Percentiles rank a stretch among this genome's conserved stretches.
phyloP scores from a whole-genome alignment of 768 basidiomycete species.

The Gymnopilus dilepis region DNA sequence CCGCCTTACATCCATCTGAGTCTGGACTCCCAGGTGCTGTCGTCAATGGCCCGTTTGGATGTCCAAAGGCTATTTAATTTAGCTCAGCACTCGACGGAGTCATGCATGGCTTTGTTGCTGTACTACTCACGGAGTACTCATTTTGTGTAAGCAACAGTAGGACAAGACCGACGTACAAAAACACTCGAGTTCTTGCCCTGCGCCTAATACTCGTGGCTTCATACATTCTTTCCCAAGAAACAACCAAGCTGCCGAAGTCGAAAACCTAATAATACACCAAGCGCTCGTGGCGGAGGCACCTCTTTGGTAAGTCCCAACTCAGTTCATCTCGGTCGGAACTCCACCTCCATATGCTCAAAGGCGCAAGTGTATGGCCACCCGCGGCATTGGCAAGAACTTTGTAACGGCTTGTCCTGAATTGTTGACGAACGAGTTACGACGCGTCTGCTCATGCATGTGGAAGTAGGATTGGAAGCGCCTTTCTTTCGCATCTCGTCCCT shows the following conservation, averaged over 20 bases:
- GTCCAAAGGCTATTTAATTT: not conserved
- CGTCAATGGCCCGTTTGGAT: not conserved
- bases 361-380: not conserved
- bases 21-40: not conserved
- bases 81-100: no score
- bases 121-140: no score
- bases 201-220: not conserved
- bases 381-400: not conserved
- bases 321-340: slow-evolving; percentile 12
- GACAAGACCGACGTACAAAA: no score
- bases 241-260: not conserved
- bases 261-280: not conserved
- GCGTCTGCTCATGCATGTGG: not conserved
- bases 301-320: slow-evolving; percentile 10
- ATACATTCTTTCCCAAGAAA: not conserved
- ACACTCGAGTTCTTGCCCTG: not conserved
- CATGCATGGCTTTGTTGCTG: no score
- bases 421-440: not conserved
- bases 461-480: not conserved
- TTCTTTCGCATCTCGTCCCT: not conserved
- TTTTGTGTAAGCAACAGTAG: no score
- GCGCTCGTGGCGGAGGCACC: slow-evolving; percentile 1
- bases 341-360: slow-evolving; percentile 13
- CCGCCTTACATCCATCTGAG: not conserved
- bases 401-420: not conserved